Evolutionary conservation across 805 yeast genomes (phyloP), one percentile per base, ranked within the genome.

Genomic region (Sporopachydermia quercuum): DNA sequence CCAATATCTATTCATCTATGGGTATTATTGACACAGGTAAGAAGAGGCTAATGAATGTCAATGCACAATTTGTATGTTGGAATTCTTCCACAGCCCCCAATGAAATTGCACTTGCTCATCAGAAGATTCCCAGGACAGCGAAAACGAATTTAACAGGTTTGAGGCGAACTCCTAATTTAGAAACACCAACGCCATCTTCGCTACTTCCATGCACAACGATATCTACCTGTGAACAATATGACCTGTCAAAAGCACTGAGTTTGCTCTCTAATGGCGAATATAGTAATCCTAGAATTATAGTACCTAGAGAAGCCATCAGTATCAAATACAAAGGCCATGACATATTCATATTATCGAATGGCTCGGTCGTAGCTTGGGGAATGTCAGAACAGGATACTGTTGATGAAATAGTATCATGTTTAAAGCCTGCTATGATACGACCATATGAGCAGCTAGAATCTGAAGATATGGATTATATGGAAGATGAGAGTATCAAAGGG

Each of bases 301-400:
- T 78, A 1, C 78, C 81, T 1, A 75, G 74, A 33, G 91, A 82
- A 52, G 83, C 57, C 61, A 3, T 52, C 52, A n/a, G 47, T 43
- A 15, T 38, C 55, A 8, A 60, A 60, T n/a, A 45, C 46, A 23
- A 49, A 50, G 18, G 57, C 61, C 6, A 23, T 23, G 87, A 83
- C 47, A 62, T 85, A 2, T 67, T 86, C 60, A 63, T 86, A 1
- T 60, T 87, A 35, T 69, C 76, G 3, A 77, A 78, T 47, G 96
- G 96, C 2, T 73, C 94, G 0, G 60, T 86, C 8, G 84, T 83
- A 11, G 81, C 84, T 0, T 86, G 95, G 94, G 85, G 85, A 5
- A 58, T 83, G 47, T 58, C 63, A 14, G 96, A 87, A 56, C 52
- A 61, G 3, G 58, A 66, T 15, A 60, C 80, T 3, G 40, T 47